Conservation (phyloP, 2,329 filamentous ascomycete species). For the Trichoderma breve region DNA sequence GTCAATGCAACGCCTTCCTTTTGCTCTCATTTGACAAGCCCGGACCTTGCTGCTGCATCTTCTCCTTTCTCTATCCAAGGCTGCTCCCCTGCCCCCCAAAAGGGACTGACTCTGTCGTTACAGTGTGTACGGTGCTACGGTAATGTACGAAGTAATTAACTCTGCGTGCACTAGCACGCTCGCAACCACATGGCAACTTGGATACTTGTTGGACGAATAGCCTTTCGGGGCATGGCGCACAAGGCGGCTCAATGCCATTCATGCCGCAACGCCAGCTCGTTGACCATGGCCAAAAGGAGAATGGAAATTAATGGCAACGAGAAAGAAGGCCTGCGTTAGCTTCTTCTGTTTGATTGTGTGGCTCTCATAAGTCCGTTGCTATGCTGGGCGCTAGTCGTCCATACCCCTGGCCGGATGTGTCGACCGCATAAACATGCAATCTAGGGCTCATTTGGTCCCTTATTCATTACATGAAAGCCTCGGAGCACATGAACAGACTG, state of each 20-base stretch:
- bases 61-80: neutral
- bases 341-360: slow-evolving; percentile 1
- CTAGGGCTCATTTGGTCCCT: slow-evolving; percentile 13
- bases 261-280: slow-evolving; percentile 2
- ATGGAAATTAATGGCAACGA: neutral
- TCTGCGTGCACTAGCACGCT: neutral
- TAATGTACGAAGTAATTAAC: neutral
- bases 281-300: neutral
- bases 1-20: neutral
- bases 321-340: neutral
- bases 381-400: slow-evolving; percentile 1
- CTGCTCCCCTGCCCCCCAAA: slow-evolving; percentile 2
- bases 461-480: slow-evolving; percentile 10
- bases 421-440: slow-evolving; percentile 16
- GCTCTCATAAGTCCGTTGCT: neutral
- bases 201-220: neutral
- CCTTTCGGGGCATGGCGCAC: neutral
- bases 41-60: neutral
- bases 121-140: neutral
- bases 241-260: neutral
- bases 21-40: neutral
- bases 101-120: neutral
- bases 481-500: slow-evolving; percentile 17
- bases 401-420: slow-evolving; percentile 14
- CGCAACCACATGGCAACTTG: neutral